A percentile compares a stretch with the other conserved stretches of the same genome.
Evolutionary conservation across 2,329 filamentous ascomycete species (phyloP).

Genomic region (Alternaria sp.): DNA sequence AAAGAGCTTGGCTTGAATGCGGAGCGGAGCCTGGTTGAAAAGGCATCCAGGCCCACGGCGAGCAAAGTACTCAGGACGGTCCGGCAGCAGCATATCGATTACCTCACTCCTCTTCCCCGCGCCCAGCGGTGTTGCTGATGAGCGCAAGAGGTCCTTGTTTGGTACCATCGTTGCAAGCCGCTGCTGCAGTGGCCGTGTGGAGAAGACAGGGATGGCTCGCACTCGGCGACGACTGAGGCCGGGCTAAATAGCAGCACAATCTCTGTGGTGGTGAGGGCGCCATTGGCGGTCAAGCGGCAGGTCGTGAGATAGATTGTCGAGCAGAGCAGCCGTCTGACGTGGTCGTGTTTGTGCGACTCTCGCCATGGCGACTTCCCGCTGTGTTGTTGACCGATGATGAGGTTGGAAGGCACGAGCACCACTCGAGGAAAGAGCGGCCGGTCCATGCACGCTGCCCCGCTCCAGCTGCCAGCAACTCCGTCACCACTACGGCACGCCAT

Average conservation of each 20-base stretch:
- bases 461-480: conserved; percentile 6
- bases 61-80: not conserved
- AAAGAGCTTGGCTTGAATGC: conserved; percentile 21
- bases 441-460: conserved; percentile 24
- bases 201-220: conserved; percentile 22
- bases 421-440: conserved; percentile 23
- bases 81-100: not conserved
- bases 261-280: not conserved
- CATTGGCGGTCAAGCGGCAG: conserved; percentile 13
- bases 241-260: conserved; percentile 18
- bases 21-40: conserved; percentile 16
- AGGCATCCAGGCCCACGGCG: conserved; percentile 15
- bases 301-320: conserved; percentile 15
- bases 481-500: conserved; percentile 5
- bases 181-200: conserved; percentile 21
- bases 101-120: conserved; percentile 9
- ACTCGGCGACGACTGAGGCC: conserved; percentile 6
- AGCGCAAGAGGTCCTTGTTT: conserved; percentile 4
- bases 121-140: conserved; percentile 8
- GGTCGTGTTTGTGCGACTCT: conserved; percentile 23
- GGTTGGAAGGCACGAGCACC: conserved; percentile 17
- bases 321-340: conserved; percentile 16
- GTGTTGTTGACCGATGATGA: conserved; percentile 25
- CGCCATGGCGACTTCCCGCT: conserved; percentile 19
- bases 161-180: conserved; percentile 10